Percentiles rank a stretch among this genome's conserved stretches.
These are phyloP conservation scores for Allomyces macrogynus DNA, from an alignment of 192 early-diverging fungal species.

Conservation along the genomic window DNA sequence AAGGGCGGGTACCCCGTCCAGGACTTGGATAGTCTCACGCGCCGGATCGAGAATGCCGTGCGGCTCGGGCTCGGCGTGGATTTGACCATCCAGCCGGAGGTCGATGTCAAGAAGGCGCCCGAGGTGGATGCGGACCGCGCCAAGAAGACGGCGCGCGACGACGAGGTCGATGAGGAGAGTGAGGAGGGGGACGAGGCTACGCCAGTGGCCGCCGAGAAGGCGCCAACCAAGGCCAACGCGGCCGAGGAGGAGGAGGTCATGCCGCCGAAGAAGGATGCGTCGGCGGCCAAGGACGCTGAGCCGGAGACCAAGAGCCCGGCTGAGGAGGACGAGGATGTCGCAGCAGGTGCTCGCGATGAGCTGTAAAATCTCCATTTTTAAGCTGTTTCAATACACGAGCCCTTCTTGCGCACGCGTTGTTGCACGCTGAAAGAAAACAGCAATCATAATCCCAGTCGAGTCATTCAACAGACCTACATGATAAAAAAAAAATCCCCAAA, in stretches of 20 bases:
- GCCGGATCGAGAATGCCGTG: not conserved
- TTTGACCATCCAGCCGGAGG: not conserved
- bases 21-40: not conserved
- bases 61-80: not conserved
- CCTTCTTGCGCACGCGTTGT: too few species aligned
- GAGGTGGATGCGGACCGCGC: not conserved
- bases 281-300: not conserved
- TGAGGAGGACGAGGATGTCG: not conserved
- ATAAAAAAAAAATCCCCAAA: too few species aligned
- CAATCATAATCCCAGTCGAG: too few species aligned
- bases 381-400: too few species aligned
- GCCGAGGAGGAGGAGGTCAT: conserved; percentile 1
- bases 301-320: not conserved
- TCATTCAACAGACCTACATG: too few species aligned
- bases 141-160: conserved; percentile 2
- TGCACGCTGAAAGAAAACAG: too few species aligned
- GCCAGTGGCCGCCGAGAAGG: too few species aligned
- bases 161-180: conserved; percentile 21
- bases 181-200: conserved; percentile 9
- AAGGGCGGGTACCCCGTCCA: not conserved
- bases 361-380: not conserved
- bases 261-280: not conserved
- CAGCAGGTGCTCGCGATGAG: conserved; percentile 4
- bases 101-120: not conserved
- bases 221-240: not conserved